Conservation (phyloP, 257 asterid species). For the Phtheirospermum japonicum region DNA sequence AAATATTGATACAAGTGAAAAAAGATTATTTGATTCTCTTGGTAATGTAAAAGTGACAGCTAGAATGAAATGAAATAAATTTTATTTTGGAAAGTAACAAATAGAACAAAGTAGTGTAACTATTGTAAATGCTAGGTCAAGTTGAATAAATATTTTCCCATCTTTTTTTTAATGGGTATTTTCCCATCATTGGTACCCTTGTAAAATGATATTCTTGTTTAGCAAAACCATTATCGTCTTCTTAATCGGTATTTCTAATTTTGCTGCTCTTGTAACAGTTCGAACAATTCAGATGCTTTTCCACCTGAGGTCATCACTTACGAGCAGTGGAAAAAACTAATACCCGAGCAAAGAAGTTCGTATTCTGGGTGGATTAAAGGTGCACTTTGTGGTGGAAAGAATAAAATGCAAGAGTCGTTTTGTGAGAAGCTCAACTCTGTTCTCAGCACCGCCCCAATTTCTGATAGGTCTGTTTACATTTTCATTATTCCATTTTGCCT, state of each 20-base stretch:
- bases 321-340: conserved; percentile 56
- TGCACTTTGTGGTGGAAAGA: conserved; percentile 58
- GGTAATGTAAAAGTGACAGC: too few species aligned
- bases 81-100: too few species aligned
- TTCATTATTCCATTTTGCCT: neutral
- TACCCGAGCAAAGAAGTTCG: conserved; percentile 45
- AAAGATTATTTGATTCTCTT: too few species aligned
- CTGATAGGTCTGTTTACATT: conserved; percentile 57
- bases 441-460: conserved; percentile 79
- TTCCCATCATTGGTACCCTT: neutral
- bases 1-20: too few species aligned
- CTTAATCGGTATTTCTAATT: conserved; percentile 14
- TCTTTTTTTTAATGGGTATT: too few species aligned
- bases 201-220: neutral
- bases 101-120: neutral
- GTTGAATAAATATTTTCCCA: neutral
- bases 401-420: conserved; percentile 58
- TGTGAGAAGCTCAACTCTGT: conserved; percentile 52
- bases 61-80: too few species aligned
- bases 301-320: conserved; percentile 70
- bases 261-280: conserved; percentile 40
- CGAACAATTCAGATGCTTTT: conserved; percentile 35
- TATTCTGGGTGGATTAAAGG: conserved; percentile 76
- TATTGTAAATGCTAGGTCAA: neutral
- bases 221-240: neutral